Base-by-base conservation (phyloP, 768 basidiomycete species). In the Dendrothele bispora region DNA sequence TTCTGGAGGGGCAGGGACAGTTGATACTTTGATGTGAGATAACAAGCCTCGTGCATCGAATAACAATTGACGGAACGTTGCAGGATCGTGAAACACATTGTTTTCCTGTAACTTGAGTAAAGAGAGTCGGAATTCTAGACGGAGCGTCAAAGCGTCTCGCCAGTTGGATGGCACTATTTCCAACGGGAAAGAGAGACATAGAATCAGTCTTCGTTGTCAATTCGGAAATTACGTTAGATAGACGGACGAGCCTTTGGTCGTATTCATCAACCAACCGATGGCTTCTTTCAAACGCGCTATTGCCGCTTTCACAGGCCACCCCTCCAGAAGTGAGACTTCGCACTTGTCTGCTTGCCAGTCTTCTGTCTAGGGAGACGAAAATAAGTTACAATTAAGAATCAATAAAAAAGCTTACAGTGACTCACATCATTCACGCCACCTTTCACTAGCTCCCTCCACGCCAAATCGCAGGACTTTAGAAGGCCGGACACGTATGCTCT, bases 261-360 rank as follows among this genome's bases (percentile, higher is more conserved):
- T 69, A 8, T 62, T 59, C 4, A 68, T 61, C 4, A 92, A 60
- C 86, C 89, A 93, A 18, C 60, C 51, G 12, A 74, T 70, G 0
- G 88, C 86, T 11, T 77, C 73, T 32, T 88, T 82, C 14, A 93
- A 62, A 6, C 85, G 49, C 21, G 88, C 64, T 2, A 44, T 14
- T 6, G 36, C 42, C 47, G 76, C 73, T 39, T 70, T 69, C 15
- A 79, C 76, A 15, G 81, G 74, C 22, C 84, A 62, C 6, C 75
- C 73, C 65, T 94, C 88, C 8, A 84, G 71, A 4, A 95, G 70
- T 0, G 83, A 79, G 0, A 95, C 75, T 17, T 91, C 91, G 56
- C 84, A 87, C 67, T 93, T 94, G 53, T 97, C 93, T 48, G 86
- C 78, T 62, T 91, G 89, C 84, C 89, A 91, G 57, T 93, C 91